phyloP scores from a whole-genome alignment of 169 alveolate genomes.

The Cryptosporidium sp. region DNA sequence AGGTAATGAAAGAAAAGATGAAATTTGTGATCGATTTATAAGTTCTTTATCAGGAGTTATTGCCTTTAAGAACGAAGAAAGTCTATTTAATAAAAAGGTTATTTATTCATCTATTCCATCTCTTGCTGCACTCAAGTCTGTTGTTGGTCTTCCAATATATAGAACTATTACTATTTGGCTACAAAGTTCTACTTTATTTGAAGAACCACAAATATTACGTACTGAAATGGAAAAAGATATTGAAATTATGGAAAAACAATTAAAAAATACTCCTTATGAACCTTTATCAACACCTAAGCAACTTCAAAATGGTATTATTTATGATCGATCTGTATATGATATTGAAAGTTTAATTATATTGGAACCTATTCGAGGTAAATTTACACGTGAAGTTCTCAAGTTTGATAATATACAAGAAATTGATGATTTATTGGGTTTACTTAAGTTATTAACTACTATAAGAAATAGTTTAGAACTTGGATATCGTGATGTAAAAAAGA shows the following conservation, averaged over 20 bases:
- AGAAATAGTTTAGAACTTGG: constrained; percentile 12
- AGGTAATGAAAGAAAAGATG: constrained; percentile 48
- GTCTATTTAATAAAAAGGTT: constrained; percentile 28
- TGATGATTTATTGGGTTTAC: not conserved
- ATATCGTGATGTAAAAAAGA: constrained; percentile 15
- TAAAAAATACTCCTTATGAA: constrained; percentile 35
- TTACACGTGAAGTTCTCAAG: not conserved
- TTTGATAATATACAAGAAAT: not conserved
- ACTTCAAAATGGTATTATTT: constrained; percentile 22
- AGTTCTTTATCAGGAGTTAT: constrained; percentile 56
- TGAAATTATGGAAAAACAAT: not conserved
- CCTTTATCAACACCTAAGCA: constrained; percentile 13
- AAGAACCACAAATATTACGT: not conserved
- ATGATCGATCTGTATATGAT: constrained; percentile 60
- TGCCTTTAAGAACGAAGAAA: constrained; percentile 28
- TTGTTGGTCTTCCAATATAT: constrained; percentile 57
- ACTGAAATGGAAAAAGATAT: constrained; percentile 28
- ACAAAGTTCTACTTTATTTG: constrained; percentile 16
- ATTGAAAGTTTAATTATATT: constrained; percentile 46
- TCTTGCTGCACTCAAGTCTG: constrained; percentile 24
- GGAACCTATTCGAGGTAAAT: constrained; percentile 30
- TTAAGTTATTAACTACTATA: constrained; percentile 14
- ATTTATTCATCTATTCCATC: constrained; percentile 58
- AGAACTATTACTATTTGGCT: constrained; percentile 69
- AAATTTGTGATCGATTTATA: constrained; percentile 35